Evolutionary conservation across 495 filamentous ascomycete species (phyloP), one percentile per base, ranked within the genome.

Genomic region (Tuber microsphaerosporum): DNA sequence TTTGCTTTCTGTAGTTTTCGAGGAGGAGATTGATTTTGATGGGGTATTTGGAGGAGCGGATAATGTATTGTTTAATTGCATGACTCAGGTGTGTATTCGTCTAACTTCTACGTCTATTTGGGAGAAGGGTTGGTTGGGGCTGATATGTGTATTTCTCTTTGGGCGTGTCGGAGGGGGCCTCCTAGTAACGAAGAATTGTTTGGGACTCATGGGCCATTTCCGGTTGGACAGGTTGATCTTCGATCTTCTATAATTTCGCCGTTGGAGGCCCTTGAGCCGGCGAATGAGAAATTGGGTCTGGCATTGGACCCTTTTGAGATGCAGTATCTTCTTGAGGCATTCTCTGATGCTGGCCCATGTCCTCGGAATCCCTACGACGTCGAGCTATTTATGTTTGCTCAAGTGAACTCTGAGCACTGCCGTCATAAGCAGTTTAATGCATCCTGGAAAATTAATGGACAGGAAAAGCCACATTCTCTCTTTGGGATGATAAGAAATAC

Each of bases 381-480:
- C 72, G 95, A 99, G 85, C 88, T 98, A 20, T 98, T 97, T 87
- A 98, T 98, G 96, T 99, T 98, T 83, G 94, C 94, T 42, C 95
- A 99, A 84, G 94, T 99, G 78, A 93, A 94, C 84, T 93, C 92
- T 3, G 91, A 93, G 84, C 91, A 93, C 82, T 90, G 89, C 79
- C 87, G 89, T 34, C 89, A 90, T 82, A 90, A 90, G 84, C 92
- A 95, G 78, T 99, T 99, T 88, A 99, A 99, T 83, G 94, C 96
- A 22, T 91, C 91, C 31, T 99, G 94, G 93, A 94, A 91, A n/a
- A 97, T 99, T 80, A 94, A 99, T 85, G 94, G 93, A 70, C 86
- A 92, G 76, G 85, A 87, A 77, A 95, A 93, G 87, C 87, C 89
- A 17, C 86, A 89, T 81, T 92, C 90, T 71, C 89, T 99, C 12